Evolutionary conservation across 352 stramenopile species (phyloP).

Genomic region (Pythium myriotylum): DNA sequence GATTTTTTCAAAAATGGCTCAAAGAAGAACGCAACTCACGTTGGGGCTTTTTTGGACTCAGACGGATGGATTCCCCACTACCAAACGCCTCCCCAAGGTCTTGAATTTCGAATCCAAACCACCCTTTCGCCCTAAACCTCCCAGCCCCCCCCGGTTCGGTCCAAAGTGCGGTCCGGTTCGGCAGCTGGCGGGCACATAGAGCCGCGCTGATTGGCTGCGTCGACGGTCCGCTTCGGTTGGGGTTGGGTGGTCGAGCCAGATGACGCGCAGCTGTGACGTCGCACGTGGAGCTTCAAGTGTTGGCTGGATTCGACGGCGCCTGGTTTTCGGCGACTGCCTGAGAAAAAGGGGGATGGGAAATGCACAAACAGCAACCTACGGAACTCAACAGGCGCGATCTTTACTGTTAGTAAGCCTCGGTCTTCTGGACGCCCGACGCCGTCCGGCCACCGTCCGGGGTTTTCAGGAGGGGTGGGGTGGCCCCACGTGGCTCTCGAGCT

Average conservation of each 20-base stretch:
- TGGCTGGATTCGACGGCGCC: conserved; percentile 15
- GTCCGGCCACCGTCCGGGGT: no score
- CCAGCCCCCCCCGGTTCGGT: conserved; percentile 25
- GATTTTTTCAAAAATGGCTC: conserved; percentile 36
- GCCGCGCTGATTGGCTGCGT: conserved; percentile 20
- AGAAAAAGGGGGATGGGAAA: conserved; percentile 20
- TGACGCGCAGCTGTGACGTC: conserved; percentile 28
- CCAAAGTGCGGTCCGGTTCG: conserved; percentile 29
- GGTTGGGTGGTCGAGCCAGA: background rate
- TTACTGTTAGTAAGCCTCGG: no score
- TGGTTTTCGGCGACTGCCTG: background rate
- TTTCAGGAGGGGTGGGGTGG: no score
- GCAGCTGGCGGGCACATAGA: conserved; percentile 20
- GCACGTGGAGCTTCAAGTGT: conserved; percentile 23
- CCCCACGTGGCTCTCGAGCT: no score
- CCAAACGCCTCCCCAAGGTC: conserved; percentile 28
- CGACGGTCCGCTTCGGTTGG: conserved; percentile 18
- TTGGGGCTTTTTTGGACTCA: conserved; percentile 29
- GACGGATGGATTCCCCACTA: conserved; percentile 15
- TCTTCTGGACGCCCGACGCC: no score
- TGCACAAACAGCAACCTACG: conserved; percentile 21
- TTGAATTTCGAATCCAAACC: conserved; percentile 34
- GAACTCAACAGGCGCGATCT: conserved; percentile 17
- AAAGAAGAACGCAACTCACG: conserved; percentile 37
- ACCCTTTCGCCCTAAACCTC: conserved; percentile 15